A percentile compares a stretch with the other conserved stretches of the same genome.
phyloP scores from a whole-genome alignment of 495 filamentous ascomycete species.

The Neurospora sp. region DNA sequence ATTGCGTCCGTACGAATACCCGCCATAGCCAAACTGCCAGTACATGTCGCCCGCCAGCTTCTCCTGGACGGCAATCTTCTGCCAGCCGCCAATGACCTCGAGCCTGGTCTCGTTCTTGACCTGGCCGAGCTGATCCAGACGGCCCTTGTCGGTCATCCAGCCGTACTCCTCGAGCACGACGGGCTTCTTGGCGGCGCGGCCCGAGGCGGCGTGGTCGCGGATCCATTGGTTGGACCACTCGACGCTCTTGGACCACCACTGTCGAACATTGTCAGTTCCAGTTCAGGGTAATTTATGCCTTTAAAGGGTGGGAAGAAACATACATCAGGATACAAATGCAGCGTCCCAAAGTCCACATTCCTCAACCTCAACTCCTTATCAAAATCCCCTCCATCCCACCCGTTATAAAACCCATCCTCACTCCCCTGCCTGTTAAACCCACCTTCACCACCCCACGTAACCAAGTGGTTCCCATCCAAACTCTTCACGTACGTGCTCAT shows the following conservation, averaged over 20 bases:
- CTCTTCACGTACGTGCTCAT: constrained; percentile 41
- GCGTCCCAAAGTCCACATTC: constrained; percentile 56
- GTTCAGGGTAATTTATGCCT: too few species aligned
- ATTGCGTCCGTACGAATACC: constrained; percentile 45
- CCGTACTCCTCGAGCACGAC: constrained; percentile 65
- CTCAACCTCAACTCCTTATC: constrained; percentile 45
- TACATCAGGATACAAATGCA: constrained; percentile 53
- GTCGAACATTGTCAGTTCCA: neutral
- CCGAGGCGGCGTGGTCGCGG: constrained; percentile 46
- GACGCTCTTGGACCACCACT: constrained; percentile 16
- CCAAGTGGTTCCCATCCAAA: constrained; percentile 40
- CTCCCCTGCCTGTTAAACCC: constrained; percentile 27
- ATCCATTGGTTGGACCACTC: constrained; percentile 50
- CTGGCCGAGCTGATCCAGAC: constrained; percentile 25
- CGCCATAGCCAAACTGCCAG: constrained; percentile 55
- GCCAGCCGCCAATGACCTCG: constrained; percentile 48
- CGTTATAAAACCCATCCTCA: constrained; percentile 50
- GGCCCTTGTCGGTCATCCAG: constrained; percentile 29
- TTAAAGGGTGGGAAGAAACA: too few species aligned
- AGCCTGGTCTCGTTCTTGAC: constrained; percentile 26
- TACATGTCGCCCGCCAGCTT: constrained; percentile 49
- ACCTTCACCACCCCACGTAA: constrained; percentile 45
- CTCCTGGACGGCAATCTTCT: constrained; percentile 40
- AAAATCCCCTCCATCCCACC: constrained; percentile 54
- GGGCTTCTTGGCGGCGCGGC: constrained; percentile 49